Conservation (phyloP, 371 early-diverging fungal species). For the Haplosporangium sp. region DNA sequence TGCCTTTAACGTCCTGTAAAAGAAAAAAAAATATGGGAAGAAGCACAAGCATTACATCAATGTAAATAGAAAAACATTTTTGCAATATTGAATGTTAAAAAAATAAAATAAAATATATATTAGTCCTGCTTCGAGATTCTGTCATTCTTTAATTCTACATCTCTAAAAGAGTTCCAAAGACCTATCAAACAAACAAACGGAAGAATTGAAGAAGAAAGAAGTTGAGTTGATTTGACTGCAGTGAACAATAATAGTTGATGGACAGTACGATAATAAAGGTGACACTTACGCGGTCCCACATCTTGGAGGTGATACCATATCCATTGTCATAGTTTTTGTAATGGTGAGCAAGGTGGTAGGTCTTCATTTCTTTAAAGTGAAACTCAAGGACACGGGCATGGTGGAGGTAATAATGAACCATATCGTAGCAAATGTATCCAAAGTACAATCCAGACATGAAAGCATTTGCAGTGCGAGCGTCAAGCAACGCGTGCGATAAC, state of each 20-base stretch:
- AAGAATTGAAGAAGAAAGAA: neutral
- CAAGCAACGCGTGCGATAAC: conserved; percentile 65
- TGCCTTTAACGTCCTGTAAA: conserved; percentile 63
- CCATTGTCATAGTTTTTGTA: conserved; percentile 89
- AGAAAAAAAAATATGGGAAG: neutral
- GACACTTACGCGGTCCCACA: conserved; percentile 86
- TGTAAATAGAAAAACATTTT: too few species aligned
- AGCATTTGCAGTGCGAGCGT: conserved; percentile 65
- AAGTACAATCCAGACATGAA: conserved; percentile 79
- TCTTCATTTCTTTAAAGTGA: conserved; percentile 87
- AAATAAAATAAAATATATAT: neutral
- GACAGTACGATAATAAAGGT: neutral
- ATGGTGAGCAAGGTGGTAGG: conserved; percentile 96
- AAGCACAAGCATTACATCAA: too few species aligned
- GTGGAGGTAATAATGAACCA: conserved; percentile 95
- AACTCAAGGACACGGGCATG: conserved; percentile 82
- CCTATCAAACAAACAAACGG: conserved; percentile 6
- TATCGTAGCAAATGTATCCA: conserved; percentile 92
- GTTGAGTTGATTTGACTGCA: neutral
- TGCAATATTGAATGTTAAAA: neutral
- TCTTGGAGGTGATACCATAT: conserved; percentile 93
- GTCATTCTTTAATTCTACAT: conserved; percentile 14
- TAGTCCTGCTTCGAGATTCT: neutral
- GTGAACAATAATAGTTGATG: neutral
- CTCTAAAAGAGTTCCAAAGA: conserved; percentile 47